phyloP scores from a whole-genome alignment of 2,329 filamentous ascomycete genomes.

The Sporothrix luriei region DNA sequence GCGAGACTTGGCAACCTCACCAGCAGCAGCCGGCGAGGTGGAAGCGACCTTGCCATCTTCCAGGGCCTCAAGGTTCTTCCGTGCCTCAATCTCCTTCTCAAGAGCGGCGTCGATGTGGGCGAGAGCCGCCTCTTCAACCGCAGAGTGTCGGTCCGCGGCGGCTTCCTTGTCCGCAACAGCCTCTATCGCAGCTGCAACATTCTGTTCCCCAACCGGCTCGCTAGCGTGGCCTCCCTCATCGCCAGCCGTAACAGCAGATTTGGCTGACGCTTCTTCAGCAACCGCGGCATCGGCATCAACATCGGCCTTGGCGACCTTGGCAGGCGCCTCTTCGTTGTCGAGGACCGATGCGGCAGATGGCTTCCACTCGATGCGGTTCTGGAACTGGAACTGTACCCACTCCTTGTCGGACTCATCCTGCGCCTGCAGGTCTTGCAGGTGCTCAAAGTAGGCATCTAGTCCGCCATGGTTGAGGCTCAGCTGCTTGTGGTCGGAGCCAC shows the following conservation, averaged over 20 bases:
- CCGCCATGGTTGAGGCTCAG: constrained; percentile 60
- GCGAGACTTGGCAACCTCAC: constrained; percentile 45
- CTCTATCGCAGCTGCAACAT: background rate
- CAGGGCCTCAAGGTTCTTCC: constrained; percentile 50
- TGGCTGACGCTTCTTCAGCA: background rate
- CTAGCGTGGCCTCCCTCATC: constrained; percentile 6
- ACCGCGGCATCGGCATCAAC: constrained; percentile 42
- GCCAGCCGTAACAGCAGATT: background rate
- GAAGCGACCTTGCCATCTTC: constrained; percentile 50
- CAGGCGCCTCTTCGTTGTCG: constrained; percentile 40
- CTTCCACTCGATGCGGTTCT: constrained; percentile 88
- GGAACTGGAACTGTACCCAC: constrained; percentile 90
- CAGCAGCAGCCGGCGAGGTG: constrained; percentile 45
- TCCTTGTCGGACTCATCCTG: constrained; percentile 71
- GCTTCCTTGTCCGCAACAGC: constrained; percentile 1
- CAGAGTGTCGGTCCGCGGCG: background rate
- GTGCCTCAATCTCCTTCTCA: constrained; percentile 71
- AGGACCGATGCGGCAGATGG: constrained; percentile 59
- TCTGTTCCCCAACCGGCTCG: background rate
- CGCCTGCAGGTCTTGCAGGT: constrained; percentile 77
- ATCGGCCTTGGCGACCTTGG: constrained; percentile 42
- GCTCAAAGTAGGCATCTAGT: constrained; percentile 88
- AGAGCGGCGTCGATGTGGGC: constrained; percentile 85
- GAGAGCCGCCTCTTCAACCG: constrained; percentile 59
- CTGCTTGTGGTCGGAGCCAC: constrained; percentile 60